phyloP scores from a whole-genome alignment of 139 green algal species.

The Haematococcus lacustris region DNA sequence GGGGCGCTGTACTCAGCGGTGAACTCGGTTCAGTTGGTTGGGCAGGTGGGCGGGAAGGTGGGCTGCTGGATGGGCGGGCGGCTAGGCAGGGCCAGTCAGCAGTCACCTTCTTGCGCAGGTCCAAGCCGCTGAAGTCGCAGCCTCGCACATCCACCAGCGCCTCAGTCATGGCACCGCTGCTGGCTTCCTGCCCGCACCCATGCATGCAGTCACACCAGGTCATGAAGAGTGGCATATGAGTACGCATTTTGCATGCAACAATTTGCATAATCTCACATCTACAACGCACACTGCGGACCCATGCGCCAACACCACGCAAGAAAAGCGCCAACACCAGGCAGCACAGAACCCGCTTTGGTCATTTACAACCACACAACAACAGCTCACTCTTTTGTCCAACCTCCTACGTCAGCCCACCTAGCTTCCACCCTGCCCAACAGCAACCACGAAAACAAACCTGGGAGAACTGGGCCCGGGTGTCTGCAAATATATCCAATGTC shows the following conservation, averaged over 20 bases:
- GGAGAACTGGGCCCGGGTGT: neutral
- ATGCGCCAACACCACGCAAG: neutral
- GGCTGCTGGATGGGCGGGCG: no score
- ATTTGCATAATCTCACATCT: neutral
- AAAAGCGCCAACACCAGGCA: neutral
- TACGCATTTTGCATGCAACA: neutral
- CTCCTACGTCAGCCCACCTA: neutral
- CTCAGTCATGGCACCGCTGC: neutral
- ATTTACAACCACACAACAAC: neutral
- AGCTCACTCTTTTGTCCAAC: neutral
- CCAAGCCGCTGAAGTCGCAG: conserved; percentile 4
- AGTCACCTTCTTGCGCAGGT: conserved; percentile 3
- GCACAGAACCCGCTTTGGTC: neutral
- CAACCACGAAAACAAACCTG: neutral
- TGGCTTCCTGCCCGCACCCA: neutral
- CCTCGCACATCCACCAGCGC: conserved; percentile 7
- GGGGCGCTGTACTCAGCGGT: no score
- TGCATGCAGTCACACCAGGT: neutral
- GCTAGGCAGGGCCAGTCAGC: no score
- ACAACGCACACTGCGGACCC: neutral
- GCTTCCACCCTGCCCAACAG: neutral
- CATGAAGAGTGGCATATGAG: neutral
- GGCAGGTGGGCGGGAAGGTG: no score
- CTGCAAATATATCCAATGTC: neutral
- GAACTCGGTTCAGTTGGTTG: no score